Base-by-base conservation (phyloP, 768 basidiomycete species). In the Termitomyces sp. region DNA sequence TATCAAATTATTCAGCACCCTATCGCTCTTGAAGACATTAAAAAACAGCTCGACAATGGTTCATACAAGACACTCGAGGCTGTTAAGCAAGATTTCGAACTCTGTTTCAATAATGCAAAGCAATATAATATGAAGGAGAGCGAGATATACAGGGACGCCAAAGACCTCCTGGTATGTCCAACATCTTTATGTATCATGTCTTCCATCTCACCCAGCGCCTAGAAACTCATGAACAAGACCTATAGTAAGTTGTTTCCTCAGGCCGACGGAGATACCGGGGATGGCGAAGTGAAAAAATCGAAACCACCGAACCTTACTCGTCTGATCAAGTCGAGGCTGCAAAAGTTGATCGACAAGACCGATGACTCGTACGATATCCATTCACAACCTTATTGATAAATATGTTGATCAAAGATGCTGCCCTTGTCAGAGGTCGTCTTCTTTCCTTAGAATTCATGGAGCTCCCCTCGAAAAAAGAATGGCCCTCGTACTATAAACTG, bases 11-110 rank as follows among this genome's bases (percentile, higher is more conserved):
- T 95, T 67, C 76, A 84, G 63, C 76, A 81, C 26, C 94, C 95
- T 31, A 91, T 97, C 63, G 86, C 91, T 28, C 76, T 97, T 50
- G 89, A 92, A 44, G 91, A 95, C 61, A 93, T 97, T 74, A 92
- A 92, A 78, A 80, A 82, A 63, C 80, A 83, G 64, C 77, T 94
- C 28, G 85, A 88, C 46, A 71, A 73, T 50, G 74, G 76, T 55
- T 66, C 60, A 12, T 94, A 94, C 64, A 62, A 75, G 14, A 80
- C 84, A 12, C 74, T 93, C 46, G 81, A 85, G 50, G 81, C 78
- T 10, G 84, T 91, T 63, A 83, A 79, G 64, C 75, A 76, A 43
- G 89, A 90, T 65, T 81, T 92, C 50, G 89, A 92, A 64, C 73
- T 84, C 41, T 87, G 87, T 66, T 93, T 93, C 66, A 78, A 75